Percentiles rank a stretch among this genome's conserved stretches.
Conservation (phyloP, 257 asterid genomes). For the Ajuga chamaepitys region DNA sequence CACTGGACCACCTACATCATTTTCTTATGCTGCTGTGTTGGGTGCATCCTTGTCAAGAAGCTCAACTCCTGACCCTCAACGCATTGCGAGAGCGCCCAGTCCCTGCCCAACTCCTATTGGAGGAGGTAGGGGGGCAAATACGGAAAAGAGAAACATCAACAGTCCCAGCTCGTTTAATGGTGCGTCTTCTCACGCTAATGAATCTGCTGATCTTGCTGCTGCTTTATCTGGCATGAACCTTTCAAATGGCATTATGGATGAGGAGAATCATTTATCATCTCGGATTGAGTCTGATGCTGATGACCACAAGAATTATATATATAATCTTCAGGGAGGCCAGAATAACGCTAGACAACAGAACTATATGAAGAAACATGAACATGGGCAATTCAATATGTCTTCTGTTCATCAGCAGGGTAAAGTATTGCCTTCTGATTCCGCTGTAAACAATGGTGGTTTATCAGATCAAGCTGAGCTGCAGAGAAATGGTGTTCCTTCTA, state of each 20-base stretch:
- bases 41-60: slow-evolving; percentile 92
- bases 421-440: slow-evolving; percentile 31
- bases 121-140: slow-evolving; percentile 53
- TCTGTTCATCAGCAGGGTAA: slow-evolving; percentile 25
- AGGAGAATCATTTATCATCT: slow-evolving; percentile 39
- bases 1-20: slow-evolving; percentile 49
- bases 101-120: slow-evolving; percentile 93
- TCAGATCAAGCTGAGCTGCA: slow-evolving; percentile 46
- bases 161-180: slow-evolving; percentile 57
- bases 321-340: slow-evolving; percentile 57
- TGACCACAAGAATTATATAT: slow-evolving; percentile 50
- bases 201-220: slow-evolving; percentile 62
- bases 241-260: slow-evolving; percentile 53
- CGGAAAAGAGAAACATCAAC: slow-evolving; percentile 57
- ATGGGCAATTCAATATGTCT: slow-evolving; percentile 30
- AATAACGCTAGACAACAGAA: slow-evolving; percentile 47
- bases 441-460: slow-evolving; percentile 31
- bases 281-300: slow-evolving; percentile 39
- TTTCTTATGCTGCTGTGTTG: slow-evolving; percentile 89
- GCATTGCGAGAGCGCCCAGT: slow-evolving; percentile 78
- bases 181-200: slow-evolving; percentile 45
- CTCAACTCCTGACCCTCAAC: slow-evolving; percentile 91
- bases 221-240: slow-evolving; percentile 82
- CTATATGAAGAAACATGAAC: slow-evolving; percentile 39
- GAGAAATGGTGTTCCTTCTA: slow-evolving; percentile 38